phyloP scores from a whole-genome alignment of 352 stramenopile genomes.

The Pythium brachiatum region DNA sequence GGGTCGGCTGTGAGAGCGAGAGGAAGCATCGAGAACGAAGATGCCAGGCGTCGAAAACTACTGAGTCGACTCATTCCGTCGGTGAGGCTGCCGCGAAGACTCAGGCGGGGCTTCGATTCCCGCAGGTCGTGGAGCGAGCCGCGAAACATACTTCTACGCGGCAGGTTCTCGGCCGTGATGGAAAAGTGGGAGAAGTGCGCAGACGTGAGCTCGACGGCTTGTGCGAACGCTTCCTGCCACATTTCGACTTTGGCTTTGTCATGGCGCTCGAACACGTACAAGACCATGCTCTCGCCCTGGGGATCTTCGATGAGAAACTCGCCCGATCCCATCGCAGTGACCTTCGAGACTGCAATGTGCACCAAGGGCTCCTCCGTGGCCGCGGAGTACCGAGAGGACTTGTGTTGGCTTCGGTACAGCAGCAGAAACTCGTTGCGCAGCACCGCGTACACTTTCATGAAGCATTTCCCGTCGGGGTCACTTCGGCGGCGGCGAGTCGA shows the following conservation, averaged over 20 bases:
- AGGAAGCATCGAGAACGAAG: not conserved
- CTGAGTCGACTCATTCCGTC: conserved; percentile 39
- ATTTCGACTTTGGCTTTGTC: conserved; percentile 26
- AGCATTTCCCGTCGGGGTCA: conserved; percentile 21
- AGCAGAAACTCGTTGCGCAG: conserved; percentile 45
- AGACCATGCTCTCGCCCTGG: conserved; percentile 36
- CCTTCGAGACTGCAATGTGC: conserved; percentile 38
- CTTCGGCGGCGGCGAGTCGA: conserved; percentile 12
- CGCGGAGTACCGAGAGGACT: conserved; percentile 13
- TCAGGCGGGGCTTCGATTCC: conserved; percentile 17
- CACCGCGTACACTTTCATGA: conserved; percentile 43
- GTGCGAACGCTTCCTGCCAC: conserved; percentile 56
- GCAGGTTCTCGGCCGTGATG: conserved; percentile 58
- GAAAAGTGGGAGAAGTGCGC: conserved; percentile 63
- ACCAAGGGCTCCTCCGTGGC: conserved; percentile 30
- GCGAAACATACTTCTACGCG: conserved; percentile 62
- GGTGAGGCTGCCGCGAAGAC: conserved; percentile 33
- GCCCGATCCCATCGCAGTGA: conserved; percentile 21
- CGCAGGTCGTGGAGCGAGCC: conserved; percentile 43
- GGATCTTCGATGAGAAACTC: conserved; percentile 39
- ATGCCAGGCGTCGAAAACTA: conserved; percentile 26
- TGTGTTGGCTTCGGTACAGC: conserved; percentile 34
- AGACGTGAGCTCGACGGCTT: conserved; percentile 54
- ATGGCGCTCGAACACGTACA: conserved; percentile 43
- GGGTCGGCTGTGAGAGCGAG: not conserved